Percentiles rank a stretch among this genome's conserved stretches.
These are phyloP conservation scores for Dioscorea zingiberensis DNA, from an alignment of 106 monocot genomes.

Conservation along the genomic window DNA sequence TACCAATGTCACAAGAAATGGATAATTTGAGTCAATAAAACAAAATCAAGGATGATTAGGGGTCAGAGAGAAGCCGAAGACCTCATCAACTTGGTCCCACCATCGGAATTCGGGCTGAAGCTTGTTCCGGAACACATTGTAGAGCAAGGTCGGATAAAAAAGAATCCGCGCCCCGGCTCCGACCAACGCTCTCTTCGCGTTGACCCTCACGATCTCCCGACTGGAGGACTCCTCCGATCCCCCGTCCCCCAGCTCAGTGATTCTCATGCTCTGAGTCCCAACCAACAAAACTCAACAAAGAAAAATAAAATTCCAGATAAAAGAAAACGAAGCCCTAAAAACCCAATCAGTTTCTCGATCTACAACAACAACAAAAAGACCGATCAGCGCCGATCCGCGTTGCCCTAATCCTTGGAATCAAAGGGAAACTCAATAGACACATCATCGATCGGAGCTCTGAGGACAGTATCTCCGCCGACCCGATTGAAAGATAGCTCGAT, in stretches of 20 bases:
- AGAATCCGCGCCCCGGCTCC: slow-evolving; percentile 69
- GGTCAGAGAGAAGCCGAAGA: slow-evolving; percentile 5
- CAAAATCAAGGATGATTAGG: neutral
- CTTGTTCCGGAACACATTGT: slow-evolving; percentile 80
- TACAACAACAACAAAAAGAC: neutral
- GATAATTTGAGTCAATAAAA: neutral
- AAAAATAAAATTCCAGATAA: too few relatives aligned
- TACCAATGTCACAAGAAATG: neutral
- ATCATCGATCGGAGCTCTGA: neutral
- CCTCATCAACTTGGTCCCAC: slow-evolving; percentile 91
- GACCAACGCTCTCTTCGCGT: slow-evolving; percentile 52
- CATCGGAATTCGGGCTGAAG: slow-evolving; percentile 79
- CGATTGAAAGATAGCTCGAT: neutral
- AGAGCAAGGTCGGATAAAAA: slow-evolving; percentile 83
- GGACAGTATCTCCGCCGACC: neutral
- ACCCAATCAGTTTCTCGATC: neutral
- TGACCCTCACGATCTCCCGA: slow-evolving; percentile 17
- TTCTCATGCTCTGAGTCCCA: slow-evolving; percentile 16
- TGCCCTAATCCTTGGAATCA: neutral
- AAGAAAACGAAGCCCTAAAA: neutral
- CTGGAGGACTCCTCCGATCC: slow-evolving; percentile 8
- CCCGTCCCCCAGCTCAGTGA: slow-evolving; percentile 21
- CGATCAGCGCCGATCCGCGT: neutral
- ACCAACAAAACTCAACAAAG: too few relatives aligned
- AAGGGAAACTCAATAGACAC: neutral